Percentiles rank a stretch among this genome's conserved stretches.
These are phyloP conservation scores for Nectriaceae sp. DNA, from an alignment of 2,329 filamentous ascomycete species.

Conservation along the genomic window DNA sequence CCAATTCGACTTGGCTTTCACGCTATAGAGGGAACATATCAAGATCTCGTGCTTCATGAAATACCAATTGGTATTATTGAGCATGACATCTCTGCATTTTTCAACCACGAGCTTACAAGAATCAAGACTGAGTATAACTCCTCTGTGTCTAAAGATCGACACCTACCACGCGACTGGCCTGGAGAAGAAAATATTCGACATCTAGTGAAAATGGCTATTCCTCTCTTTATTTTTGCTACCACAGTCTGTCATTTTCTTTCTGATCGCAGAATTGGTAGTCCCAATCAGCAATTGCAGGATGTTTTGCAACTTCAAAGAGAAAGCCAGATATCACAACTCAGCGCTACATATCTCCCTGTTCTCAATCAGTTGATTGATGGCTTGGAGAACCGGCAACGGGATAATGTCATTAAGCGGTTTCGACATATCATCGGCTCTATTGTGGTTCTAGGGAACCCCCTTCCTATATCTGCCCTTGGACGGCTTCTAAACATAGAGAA, in stretches of 20 bases:
- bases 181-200: not conserved
- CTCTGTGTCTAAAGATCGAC: not conserved
- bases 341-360: slow-evolving; percentile 19
- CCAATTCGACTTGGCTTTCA: slow-evolving; percentile 37
- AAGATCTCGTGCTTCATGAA: slow-evolving; percentile 37
- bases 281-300: slow-evolving; percentile 19
- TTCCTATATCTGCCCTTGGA: slow-evolving; percentile 29
- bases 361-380: slow-evolving; percentile 11
- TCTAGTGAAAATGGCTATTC: slow-evolving; percentile 32
- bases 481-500: slow-evolving; percentile 25
- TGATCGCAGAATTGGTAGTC: slow-evolving; percentile 14
- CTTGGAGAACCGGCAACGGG: not conserved
- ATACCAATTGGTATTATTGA: slow-evolving; percentile 33
- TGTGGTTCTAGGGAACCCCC: slow-evolving; percentile 31
- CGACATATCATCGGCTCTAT: slow-evolving; percentile 33
- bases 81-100: slow-evolving; percentile 38
- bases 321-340: slow-evolving; percentile 2
- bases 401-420: slow-evolving; percentile 24
- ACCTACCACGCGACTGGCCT: slow-evolving; percentile 33
- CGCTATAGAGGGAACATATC: slow-evolving; percentile 19
- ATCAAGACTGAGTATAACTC: slow-evolving; percentile 30
- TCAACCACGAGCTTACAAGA: slow-evolving; percentile 30
- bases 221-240: slow-evolving; percentile 39
- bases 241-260: slow-evolving; percentile 33
- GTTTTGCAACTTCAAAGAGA: slow-evolving; percentile 18